Evolutionary conservation across 2,329 filamentous ascomycete species (phyloP).

Genomic region (Dactylellina drechsleri): DNA sequence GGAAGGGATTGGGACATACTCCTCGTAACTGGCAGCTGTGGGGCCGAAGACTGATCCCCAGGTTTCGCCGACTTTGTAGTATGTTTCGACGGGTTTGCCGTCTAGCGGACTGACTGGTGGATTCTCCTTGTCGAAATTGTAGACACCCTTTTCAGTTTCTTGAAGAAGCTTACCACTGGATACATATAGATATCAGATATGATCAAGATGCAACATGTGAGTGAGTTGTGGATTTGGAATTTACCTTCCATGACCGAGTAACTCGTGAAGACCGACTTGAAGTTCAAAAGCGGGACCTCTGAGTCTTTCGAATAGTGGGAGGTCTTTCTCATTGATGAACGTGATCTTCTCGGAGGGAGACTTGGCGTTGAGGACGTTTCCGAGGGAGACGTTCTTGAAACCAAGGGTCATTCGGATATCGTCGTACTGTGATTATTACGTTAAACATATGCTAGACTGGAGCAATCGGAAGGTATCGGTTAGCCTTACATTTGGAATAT

Average conservation of each 20-base stretch:
- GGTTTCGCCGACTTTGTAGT: slow-evolving; percentile 73
- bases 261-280: slow-evolving; percentile 76
- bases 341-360: slow-evolving; percentile 91
- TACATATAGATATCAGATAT: neutral
- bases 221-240: neutral
- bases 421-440: slow-evolving; percentile 67
- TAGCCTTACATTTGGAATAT: slow-evolving; percentile 65
- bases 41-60: slow-evolving; percentile 72
- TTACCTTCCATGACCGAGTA: slow-evolving; percentile 69
- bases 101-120: slow-evolving; percentile 70
- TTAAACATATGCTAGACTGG: neutral
- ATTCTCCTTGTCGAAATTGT: slow-evolving; percentile 71
- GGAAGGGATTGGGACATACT: slow-evolving; percentile 60
- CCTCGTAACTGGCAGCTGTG: slow-evolving; percentile 71
- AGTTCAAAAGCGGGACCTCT: slow-evolving; percentile 91
- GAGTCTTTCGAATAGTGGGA: slow-evolving; percentile 81
- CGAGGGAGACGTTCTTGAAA: slow-evolving; percentile 93
- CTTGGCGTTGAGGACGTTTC: slow-evolving; percentile 91
- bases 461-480: slow-evolving; percentile 16
- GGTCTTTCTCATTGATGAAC: slow-evolving; percentile 82
- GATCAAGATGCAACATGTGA: neutral
- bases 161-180: slow-evolving; percentile 70
- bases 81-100: slow-evolving; percentile 67
- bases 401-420: slow-evolving; percentile 82
- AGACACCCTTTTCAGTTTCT: slow-evolving; percentile 67